These are phyloP conservation scores for Hypoxylon sp. DNA, from an alignment of 2,329 filamentous ascomycete species.

Conservation along the genomic window DNA sequence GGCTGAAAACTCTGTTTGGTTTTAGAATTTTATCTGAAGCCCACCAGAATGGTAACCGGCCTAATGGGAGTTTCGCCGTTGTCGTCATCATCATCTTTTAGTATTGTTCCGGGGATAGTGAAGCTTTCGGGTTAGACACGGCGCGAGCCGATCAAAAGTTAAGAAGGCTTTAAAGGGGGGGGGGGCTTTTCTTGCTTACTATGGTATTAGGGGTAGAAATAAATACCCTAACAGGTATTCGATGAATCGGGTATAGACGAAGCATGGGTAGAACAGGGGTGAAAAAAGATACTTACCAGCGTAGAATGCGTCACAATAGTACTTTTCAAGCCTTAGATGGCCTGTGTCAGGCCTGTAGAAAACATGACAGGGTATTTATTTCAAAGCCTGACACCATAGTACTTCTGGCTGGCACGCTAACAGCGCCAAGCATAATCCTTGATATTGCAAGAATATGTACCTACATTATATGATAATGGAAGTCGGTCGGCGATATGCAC, in stretches of 20 bases:
- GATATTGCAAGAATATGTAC: constrained; percentile 17
- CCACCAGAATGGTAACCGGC: not conserved
- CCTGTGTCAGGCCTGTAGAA: too few relatives aligned
- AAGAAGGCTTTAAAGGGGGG: not conserved
- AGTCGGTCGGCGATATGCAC: not conserved
- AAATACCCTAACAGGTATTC: too few relatives aligned
- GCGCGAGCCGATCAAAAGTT: constrained; percentile 33
- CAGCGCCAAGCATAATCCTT: constrained; percentile 29
- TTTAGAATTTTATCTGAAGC: not conserved
- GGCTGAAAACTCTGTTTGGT: constrained; percentile 23
- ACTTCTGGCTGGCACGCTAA: constrained; percentile 23
- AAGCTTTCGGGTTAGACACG: constrained; percentile 24
- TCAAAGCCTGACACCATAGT: too few relatives aligned
- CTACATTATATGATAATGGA: too few relatives aligned
- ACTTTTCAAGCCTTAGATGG: too few relatives aligned
- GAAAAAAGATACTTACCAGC: too few relatives aligned
- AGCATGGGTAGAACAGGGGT: too few relatives aligned
- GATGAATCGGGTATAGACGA: too few relatives aligned
- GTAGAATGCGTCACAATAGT: too few relatives aligned
- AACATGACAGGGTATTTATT: too few relatives aligned
- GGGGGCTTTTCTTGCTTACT: too few relatives aligned
- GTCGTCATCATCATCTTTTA: constrained; percentile 20
- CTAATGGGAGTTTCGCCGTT: constrained; percentile 1
- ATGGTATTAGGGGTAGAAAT: too few relatives aligned
- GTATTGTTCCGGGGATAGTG: constrained; percentile 13